These are phyloP conservation scores for Tubosaeta sp. DNA, from an alignment of 768 basidiomycete species.

Conservation along the genomic window DNA sequence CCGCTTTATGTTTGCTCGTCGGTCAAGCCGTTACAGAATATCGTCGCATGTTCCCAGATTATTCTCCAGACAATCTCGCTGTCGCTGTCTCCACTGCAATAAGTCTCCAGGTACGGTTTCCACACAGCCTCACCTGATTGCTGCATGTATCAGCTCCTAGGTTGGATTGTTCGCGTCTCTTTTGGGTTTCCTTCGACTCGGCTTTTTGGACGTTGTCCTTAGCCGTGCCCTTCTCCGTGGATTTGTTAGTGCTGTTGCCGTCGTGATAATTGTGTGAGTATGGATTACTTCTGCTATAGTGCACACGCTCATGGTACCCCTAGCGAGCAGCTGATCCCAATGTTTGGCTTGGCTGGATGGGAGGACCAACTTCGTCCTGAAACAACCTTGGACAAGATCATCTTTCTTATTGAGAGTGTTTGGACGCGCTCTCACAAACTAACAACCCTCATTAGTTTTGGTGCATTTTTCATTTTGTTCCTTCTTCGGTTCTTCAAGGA, in stretches of 20 bases:
- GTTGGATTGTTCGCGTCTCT: constrained; percentile 82
- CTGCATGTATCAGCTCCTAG: constrained; percentile 31
- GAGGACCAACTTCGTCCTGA: constrained; percentile 54
- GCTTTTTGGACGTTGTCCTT: constrained; percentile 91
- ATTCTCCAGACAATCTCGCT: constrained; percentile 46
- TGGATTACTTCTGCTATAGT: neutral
- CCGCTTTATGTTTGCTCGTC: constrained; percentile 79
- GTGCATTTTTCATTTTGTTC: constrained; percentile 64
- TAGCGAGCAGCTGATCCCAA: constrained; percentile 83
- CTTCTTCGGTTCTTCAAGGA: constrained; percentile 54
- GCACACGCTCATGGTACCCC: neutral
- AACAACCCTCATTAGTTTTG: constrained; percentile 74
- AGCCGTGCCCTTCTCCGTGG: constrained; percentile 85
- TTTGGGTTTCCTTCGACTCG: constrained; percentile 83
- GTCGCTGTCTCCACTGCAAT: constrained; percentile 75
- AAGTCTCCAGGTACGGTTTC: constrained; percentile 64
- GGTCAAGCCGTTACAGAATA: constrained; percentile 81
- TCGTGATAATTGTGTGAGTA: constrained; percentile 79
- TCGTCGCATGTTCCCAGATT: constrained; percentile 43
- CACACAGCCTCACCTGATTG: neutral
- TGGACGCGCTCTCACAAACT: constrained; percentile 54
- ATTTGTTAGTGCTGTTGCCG: constrained; percentile 80
- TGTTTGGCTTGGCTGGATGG: constrained; percentile 73
- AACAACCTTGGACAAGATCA: constrained; percentile 69
- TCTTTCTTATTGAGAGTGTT: constrained; percentile 65